Conservation (phyloP, 2,329 filamentous ascomycete genomes). For the Aspergillus alliaceus region DNA sequence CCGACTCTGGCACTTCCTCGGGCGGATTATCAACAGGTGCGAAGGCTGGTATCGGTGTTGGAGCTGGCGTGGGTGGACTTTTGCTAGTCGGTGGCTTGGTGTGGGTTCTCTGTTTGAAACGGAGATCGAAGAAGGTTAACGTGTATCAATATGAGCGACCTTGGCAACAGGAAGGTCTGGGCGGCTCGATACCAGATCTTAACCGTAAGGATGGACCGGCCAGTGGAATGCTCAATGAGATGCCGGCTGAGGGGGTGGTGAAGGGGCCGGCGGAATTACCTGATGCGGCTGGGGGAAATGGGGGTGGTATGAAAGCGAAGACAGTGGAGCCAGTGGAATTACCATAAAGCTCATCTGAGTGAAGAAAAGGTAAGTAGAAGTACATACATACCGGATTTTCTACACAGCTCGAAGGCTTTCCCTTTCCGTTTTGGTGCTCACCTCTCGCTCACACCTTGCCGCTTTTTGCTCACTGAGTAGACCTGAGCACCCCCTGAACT, state of each 20-base stretch:
- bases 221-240: too few relatives aligned
- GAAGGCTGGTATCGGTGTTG: neutral
- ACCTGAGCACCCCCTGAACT: too few relatives aligned
- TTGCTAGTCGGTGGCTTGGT: neutral
- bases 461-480: too few relatives aligned
- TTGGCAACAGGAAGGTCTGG: neutral
- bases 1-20: neutral
- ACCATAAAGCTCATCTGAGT: too few relatives aligned
- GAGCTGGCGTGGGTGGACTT: neutral
- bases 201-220: neutral
- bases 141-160: neutral
- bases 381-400: too few relatives aligned
- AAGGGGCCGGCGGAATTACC: neutral
- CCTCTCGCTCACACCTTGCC: too few relatives aligned
- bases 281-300: neutral
- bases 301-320: neutral
- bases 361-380: too few relatives aligned
- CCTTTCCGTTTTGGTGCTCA: too few relatives aligned
- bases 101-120: neutral
- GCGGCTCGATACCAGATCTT: neutral
- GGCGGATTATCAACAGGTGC: neutral
- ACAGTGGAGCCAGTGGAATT: too few relatives aligned
- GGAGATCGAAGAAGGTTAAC: neutral
- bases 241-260: neutral
- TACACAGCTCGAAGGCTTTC: too few relatives aligned